A percentile compares a stretch with the other conserved stretches of the same genome.
Conservation (phyloP, 2,329 filamentous ascomycete species). For the Ceratocystis ficicola region DNA sequence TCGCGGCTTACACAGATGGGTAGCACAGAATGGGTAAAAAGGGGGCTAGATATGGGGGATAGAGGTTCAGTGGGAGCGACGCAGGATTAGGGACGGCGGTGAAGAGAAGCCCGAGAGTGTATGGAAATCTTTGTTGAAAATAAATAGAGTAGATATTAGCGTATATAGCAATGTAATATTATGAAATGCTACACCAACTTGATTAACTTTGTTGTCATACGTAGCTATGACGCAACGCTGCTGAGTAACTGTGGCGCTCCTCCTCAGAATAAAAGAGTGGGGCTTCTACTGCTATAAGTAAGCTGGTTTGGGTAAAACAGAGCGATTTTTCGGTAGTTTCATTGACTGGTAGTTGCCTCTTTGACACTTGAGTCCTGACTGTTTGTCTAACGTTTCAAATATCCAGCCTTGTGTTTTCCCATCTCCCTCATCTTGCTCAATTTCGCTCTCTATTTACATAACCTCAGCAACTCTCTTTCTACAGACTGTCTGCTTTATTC, state of each 20-base stretch:
- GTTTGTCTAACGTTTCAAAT: slow-evolving; percentile 3
- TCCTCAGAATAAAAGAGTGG: too few species aligned
- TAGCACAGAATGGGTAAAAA: slow-evolving; percentile 85
- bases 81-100: slow-evolving; percentile 42
- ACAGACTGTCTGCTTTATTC: background rate
- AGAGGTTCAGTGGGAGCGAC: slow-evolving; percentile 53
- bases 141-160: background rate
- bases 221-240: background rate
- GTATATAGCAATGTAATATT: too few species aligned
- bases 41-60: slow-evolving; percentile 56
- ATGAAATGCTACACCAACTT: too few species aligned
- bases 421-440: slow-evolving; percentile 12
- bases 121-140: background rate
- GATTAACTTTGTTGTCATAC: too few species aligned
- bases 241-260: background rate
- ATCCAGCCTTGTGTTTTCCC: slow-evolving; percentile 16
- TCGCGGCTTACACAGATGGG: slow-evolving; percentile 85
- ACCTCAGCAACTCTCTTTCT: background rate
- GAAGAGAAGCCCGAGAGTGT: background rate
- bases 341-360: background rate
- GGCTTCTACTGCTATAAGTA: too few species aligned
- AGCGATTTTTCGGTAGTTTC: background rate
- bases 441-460: background rate
- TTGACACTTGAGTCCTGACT: background rate
- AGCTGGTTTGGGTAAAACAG: background rate